phyloP scores from a whole-genome alignment of 495 filamentous ascomycete species.

The Aspergillus kassunensis region DNA sequence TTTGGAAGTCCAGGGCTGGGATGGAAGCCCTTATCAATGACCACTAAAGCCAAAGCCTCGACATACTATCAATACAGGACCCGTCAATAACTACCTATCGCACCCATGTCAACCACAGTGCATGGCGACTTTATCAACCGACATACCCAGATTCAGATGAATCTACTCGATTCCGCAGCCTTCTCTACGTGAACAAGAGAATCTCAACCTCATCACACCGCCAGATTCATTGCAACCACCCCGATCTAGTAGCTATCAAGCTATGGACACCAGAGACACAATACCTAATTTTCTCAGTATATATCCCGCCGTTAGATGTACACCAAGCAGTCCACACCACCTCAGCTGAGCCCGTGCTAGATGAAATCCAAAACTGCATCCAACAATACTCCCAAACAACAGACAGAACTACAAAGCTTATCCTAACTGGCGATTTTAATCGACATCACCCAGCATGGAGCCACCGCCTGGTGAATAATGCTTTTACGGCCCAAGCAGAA shows the following conservation, averaged over 20 bases:
- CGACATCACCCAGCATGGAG: too few species aligned
- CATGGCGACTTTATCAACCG: slow-evolving; percentile 25
- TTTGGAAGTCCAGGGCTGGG: slow-evolving; percentile 21
- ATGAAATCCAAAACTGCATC: background rate
- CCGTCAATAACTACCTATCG: slow-evolving; percentile 15
- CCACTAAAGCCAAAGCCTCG: slow-evolving; percentile 21
- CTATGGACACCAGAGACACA: slow-evolving; percentile 23
- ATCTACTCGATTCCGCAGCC: slow-evolving; percentile 14
- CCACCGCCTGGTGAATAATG: background rate
- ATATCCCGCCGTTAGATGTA: slow-evolving; percentile 14
- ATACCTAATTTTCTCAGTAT: slow-evolving; percentile 22
- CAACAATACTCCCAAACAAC: slow-evolving; percentile 19
- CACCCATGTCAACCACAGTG: slow-evolving; percentile 24
- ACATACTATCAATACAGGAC: slow-evolving; percentile 27
- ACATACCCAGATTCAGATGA: slow-evolving; percentile 7
- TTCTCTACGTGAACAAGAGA: slow-evolving; percentile 23
- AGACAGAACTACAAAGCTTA: too few species aligned
- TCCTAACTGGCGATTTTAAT: too few species aligned
- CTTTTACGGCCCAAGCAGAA: background rate
- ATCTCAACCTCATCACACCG: slow-evolving; percentile 24
- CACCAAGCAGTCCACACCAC: slow-evolving; percentile 1
- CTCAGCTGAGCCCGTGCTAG: background rate
- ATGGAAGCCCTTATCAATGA: slow-evolving; percentile 33
- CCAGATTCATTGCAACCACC: slow-evolving; percentile 24
- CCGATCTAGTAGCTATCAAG: slow-evolving; percentile 22